Conservation (phyloP, 2,329 filamentous ascomycete genomes). For the Diplodia sapinea region DNA sequence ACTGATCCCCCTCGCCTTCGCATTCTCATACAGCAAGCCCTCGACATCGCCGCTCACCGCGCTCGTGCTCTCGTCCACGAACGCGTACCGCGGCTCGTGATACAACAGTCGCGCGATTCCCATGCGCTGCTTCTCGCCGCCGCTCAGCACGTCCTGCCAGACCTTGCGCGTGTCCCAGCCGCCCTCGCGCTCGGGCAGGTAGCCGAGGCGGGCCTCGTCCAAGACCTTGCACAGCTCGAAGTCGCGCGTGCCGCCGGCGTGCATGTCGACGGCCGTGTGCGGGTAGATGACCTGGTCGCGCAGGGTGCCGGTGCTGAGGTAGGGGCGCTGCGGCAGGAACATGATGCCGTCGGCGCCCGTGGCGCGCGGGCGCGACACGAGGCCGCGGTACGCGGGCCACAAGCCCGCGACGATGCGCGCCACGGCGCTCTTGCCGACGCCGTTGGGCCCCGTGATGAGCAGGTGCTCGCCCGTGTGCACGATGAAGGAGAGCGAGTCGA, state of each 20-base stretch:
- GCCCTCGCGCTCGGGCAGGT: slow-evolving; percentile 88
- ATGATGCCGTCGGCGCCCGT: slow-evolving; percentile 91
- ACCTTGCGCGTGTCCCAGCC: slow-evolving; percentile 97
- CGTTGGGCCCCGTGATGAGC: slow-evolving; percentile 92
- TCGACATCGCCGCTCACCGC: slow-evolving; percentile 95
- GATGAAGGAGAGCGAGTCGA: slow-evolving; percentile 87
- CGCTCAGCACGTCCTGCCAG: slow-evolving; percentile 98
- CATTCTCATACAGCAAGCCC: slow-evolving; percentile 87
- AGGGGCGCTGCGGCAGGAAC: slow-evolving; percentile 94
- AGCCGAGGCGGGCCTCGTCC: slow-evolving; percentile 83
- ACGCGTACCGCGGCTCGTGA: slow-evolving; percentile 91
- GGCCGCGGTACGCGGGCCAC: slow-evolving; percentile 93
- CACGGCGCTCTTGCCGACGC: slow-evolving; percentile 90
- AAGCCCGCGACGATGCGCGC: slow-evolving; percentile 85
- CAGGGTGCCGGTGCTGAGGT: slow-evolving; percentile 88
- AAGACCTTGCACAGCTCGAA: slow-evolving; percentile 77
- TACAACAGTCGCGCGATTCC: slow-evolving; percentile 89
- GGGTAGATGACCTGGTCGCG: slow-evolving; percentile 98
- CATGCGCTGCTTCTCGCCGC: slow-evolving; percentile 96
- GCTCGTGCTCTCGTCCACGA: slow-evolving; percentile 94
- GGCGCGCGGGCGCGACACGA: slow-evolving; percentile 83
- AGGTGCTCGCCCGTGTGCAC: slow-evolving; percentile 91
- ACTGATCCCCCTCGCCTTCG: slow-evolving; percentile 93
- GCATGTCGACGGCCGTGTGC: slow-evolving; percentile 94
- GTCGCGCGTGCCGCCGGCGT: slow-evolving; percentile 76